Base-by-base conservation (phyloP, 2,329 filamentous ascomycete genomes). In the Drechslera avenae region DNA sequence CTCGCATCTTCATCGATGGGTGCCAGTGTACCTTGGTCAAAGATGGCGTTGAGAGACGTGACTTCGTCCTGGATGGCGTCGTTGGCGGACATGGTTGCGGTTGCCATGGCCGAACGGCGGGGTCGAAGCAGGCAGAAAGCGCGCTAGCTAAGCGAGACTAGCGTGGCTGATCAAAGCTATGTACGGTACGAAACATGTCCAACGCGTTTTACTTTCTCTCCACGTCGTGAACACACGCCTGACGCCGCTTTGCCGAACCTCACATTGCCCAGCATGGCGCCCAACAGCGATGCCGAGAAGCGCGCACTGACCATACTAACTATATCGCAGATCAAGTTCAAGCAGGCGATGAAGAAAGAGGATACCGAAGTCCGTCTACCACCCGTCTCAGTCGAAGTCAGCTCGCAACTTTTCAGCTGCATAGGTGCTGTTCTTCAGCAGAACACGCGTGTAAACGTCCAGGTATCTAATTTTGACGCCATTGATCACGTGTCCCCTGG, bases 31-130 rank as follows among this genome's bases (percentile, higher is more conserved):
- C 78, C 79, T 39, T 85, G 81, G 57, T 86, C 87, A 74, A 92
- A 94, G 59, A 94, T 94, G 46, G 90, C 89, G 73, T 93, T 94
- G 66, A 94, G 87, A 56, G 88, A 90, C 67, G 87, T 87, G 23
- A 92, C 77, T 70, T 94, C 90, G 74, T 94, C 89, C 40, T 75
- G 72, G 19, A 93, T 81, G 41, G 79, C 64, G 35, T 69, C 67
- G 61, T 71, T 69, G 30, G 50, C 40, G 37, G 61, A 56, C 61
- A 68, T 68, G 50, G 54, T 62, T 58, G 54, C 36, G 40, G 50
- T 45, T 44, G 45, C 39, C 53, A 39, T 40, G 50, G 37, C 39
- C 46, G 39, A 46, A 48, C 53, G 56, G 56, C 47, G 57, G 47
- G 46, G 39, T 31, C 35, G 51, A 43, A 48, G 45, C 36, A 54